Base-by-base conservation (phyloP, 768 basidiomycete genomes). In the Leccinum incarnatum region DNA sequence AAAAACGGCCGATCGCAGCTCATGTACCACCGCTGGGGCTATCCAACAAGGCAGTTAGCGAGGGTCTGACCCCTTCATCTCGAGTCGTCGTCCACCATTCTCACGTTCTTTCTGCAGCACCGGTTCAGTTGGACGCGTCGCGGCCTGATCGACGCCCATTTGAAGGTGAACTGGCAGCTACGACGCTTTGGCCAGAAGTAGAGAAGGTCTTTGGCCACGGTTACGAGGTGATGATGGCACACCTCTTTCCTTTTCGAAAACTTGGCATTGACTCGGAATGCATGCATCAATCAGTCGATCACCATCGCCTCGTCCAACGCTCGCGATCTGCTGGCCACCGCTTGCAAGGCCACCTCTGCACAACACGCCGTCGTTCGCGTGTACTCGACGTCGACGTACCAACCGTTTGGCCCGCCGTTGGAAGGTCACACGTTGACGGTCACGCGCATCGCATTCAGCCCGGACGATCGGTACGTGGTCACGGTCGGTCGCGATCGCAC, bases 191-290 rank as follows among this genome's bases (percentile, higher is more conserved):
- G 97, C 97, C 96, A 0, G 97, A 99, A 75, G 78, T 86, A 1
- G 97, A 98, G 67, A 99, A 99, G 71, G 79, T 99, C 1, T 99
- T 97, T 71, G 97, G 96, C 5, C 97, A 98, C 72, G 95, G 96
- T 45, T 98, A 98, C 66, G 97, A 99, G 83, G 93, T 89, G 59
- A 55, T 1, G 34, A 58, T 30, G 17, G n/a, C 5, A 50, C 62
- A n/a, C 25, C 2, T 54, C 19, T 46, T 21, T 47, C 32, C 34
- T 29, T 29, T 29, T 50, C 4, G 57, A 36, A 40, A 54, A 34
- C 29, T 17, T 14, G 27, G 46, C 19, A 29, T 23, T 61, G 29
- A 34, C 12, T 34, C 12, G 32, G 32, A 45, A 49, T 32, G 14
- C 37, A 27, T 55, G 48, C 45, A 3, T 49, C 5, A 21, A 51